Conservation (phyloP, 1,139 yeast species). For the Yarrowia galli region DNA sequence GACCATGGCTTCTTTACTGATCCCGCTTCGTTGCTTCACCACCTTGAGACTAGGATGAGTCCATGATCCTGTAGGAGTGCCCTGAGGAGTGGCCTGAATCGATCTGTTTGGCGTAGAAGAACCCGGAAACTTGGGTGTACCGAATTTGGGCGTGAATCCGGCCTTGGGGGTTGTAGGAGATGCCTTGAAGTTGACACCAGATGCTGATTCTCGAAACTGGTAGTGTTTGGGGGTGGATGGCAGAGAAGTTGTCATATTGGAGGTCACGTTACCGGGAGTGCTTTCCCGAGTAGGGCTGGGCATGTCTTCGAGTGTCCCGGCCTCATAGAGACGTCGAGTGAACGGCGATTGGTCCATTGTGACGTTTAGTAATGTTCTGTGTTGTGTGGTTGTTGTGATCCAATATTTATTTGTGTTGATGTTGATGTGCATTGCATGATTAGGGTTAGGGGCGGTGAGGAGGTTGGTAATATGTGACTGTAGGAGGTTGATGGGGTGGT, state of each 20-base stretch:
- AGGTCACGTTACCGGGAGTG: constrained; percentile 7
- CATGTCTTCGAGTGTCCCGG: constrained; percentile 17
- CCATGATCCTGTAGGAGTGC: constrained; percentile 35
- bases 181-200: constrained; percentile 34
- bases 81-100: not conserved
- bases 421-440: not conserved
- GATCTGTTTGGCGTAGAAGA: not conserved
- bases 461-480: not conserved
- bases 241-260: constrained; percentile 16
- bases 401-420: not conserved
- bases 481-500: too few species aligned
- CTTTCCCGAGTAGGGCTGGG: not conserved
- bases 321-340: constrained; percentile 24
- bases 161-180: constrained; percentile 22
- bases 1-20: constrained; percentile 15
- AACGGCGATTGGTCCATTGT: constrained; percentile 33
- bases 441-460: constrained; percentile 7
- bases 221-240: constrained; percentile 31
- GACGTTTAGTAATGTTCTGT: not conserved
- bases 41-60: constrained; percentile 15
- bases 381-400: not conserved
- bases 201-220: constrained; percentile 18
- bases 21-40: constrained; percentile 21
- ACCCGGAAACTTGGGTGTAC: too few species aligned
- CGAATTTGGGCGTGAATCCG: constrained; percentile 14